Percentiles rank a stretch among this genome's conserved stretches.
Evolutionary conservation across 441 rosid species (phyloP).

Genomic region (Adansonia grandidieri): DNA sequence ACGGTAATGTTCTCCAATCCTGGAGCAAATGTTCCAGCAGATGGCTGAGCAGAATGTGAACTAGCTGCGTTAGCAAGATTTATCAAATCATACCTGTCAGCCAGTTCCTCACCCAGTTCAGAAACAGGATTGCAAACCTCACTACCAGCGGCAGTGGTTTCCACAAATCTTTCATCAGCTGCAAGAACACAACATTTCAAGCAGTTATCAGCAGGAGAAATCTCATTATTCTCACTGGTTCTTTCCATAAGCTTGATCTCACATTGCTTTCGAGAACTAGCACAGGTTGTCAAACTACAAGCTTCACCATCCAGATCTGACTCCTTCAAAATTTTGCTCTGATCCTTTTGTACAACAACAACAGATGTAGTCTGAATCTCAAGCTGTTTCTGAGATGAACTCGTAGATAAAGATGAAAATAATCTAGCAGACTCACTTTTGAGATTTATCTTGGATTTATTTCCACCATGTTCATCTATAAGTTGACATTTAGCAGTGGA

Average conservation of each 20-base stretch:
- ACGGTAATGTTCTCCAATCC: constrained; percentile 29
- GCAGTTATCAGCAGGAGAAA: constrained; percentile 26
- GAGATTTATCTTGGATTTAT: constrained; percentile 16
- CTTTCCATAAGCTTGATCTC: constrained; percentile 36
- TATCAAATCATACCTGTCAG: constrained; percentile 23
- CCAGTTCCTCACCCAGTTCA: constrained; percentile 24
- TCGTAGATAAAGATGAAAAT: too few species aligned
- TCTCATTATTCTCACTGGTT: constrained; percentile 32
- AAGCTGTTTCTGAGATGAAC: constrained; percentile 34
- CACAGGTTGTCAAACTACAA: constrained; percentile 26
- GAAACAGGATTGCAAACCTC: constrained; percentile 35
- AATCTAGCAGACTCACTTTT: neutral
- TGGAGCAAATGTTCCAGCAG: constrained; percentile 20
- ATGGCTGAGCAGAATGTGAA: constrained; percentile 24
- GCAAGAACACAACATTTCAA: constrained; percentile 29
- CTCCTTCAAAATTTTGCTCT: constrained; percentile 30
- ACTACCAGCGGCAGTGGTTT: constrained; percentile 14
- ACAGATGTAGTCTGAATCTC: constrained; percentile 30
- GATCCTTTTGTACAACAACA: constrained; percentile 35
- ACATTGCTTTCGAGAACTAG: constrained; percentile 33
- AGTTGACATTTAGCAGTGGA: constrained; percentile 31
- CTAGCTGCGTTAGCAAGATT: constrained; percentile 26
- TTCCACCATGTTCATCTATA: constrained; percentile 27
- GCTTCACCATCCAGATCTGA: constrained; percentile 29
- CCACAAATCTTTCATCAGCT: constrained; percentile 31